A percentile compares a stretch with the other conserved stretches of the same genome.
phyloP scores from a whole-genome alignment of 257 asterid species.

The Asclepias syriaca region DNA sequence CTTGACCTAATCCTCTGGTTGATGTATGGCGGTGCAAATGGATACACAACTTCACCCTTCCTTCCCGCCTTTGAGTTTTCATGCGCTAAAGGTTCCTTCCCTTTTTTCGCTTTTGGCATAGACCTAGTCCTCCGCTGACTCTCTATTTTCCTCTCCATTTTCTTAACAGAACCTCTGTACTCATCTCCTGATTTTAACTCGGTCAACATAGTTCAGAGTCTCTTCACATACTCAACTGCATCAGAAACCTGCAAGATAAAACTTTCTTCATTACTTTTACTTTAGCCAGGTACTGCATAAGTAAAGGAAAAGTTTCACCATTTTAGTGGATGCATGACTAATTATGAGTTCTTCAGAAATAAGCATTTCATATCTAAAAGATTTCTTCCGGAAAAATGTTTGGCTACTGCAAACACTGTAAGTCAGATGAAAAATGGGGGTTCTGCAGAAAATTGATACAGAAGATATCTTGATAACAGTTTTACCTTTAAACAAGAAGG shows the following conservation, averaged over 20 bases:
- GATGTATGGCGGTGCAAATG: conserved; percentile 38
- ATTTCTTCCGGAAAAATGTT: not conserved
- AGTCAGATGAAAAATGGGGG: too few species aligned
- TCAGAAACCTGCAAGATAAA: not conserved
- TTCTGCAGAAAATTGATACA: not conserved
- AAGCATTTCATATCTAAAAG: not conserved
- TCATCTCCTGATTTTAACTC: conserved; percentile 26
- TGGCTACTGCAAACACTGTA: too few species aligned
- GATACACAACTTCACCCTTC: conserved; percentile 25
- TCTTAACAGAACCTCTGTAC: conserved; percentile 27
- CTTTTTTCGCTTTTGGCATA: conserved; percentile 26
- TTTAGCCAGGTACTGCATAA: not conserved
- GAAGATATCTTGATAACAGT: not conserved
- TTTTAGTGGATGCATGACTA: not conserved
- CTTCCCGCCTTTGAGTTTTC: conserved; percentile 23
- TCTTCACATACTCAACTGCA: conserved; percentile 8
- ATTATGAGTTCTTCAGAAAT: not conserved
- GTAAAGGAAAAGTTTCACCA: not conserved
- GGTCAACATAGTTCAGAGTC: conserved; percentile 22
- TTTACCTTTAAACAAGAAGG: not conserved
- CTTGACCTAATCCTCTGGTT: conserved; percentile 28
- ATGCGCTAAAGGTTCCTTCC: conserved; percentile 24
- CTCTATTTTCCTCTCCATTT: conserved; percentile 38
- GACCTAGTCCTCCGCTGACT: conserved; percentile 26
- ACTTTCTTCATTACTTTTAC: not conserved